Conservation (phyloP, 2,329 filamentous ascomycete genomes). For the Apiospora koreana region DNA sequence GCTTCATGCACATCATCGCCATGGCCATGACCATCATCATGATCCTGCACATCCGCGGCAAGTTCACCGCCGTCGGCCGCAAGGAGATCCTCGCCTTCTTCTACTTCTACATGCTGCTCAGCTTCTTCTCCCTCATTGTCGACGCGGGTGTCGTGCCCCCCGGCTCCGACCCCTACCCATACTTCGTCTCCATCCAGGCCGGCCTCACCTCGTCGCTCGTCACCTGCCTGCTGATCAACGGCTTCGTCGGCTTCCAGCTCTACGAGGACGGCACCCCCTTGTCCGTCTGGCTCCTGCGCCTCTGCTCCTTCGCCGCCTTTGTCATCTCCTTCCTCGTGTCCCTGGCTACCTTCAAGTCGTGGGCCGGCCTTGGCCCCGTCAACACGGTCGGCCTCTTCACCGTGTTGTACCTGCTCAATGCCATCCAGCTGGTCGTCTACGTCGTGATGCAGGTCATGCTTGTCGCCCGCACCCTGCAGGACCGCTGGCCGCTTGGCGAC, state of each 20-base stretch:
- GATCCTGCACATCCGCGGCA: conserved; percentile 94
- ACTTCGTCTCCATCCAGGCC: conserved; percentile 86
- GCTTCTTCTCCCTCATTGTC: conserved; percentile 83
- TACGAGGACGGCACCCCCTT: conserved; percentile 96
- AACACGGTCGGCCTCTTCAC: conserved; percentile 90
- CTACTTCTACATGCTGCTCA: conserved; percentile 92
- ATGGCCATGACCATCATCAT: conserved; percentile 94
- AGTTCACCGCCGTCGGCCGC: conserved; percentile 92
- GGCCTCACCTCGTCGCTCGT: conserved; percentile 84
- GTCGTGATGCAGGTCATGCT: conserved; percentile 84
- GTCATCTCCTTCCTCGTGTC: conserved; percentile 83
- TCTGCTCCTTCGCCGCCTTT: conserved; percentile 80
- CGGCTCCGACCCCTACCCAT: conserved; percentile 77
- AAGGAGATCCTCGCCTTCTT: conserved; percentile 86
- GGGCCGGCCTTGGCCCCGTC: conserved; percentile 80
- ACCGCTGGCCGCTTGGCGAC: conserved; percentile 92
- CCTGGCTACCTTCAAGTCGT: conserved; percentile 88
- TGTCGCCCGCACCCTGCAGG: conserved; percentile 86
- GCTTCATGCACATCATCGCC: conserved; percentile 88
- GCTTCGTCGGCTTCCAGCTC: conserved; percentile 96
- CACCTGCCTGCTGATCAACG: conserved; percentile 91
- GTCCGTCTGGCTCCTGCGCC: conserved; percentile 88
- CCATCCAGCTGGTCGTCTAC: conserved; percentile 82
- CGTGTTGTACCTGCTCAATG: conserved; percentile 89
- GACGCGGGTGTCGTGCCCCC: conserved; percentile 92